These are phyloP conservation scores for Castanopsis chinensis DNA, from an alignment of 306 rosid genomes.

Conservation along the genomic window DNA sequence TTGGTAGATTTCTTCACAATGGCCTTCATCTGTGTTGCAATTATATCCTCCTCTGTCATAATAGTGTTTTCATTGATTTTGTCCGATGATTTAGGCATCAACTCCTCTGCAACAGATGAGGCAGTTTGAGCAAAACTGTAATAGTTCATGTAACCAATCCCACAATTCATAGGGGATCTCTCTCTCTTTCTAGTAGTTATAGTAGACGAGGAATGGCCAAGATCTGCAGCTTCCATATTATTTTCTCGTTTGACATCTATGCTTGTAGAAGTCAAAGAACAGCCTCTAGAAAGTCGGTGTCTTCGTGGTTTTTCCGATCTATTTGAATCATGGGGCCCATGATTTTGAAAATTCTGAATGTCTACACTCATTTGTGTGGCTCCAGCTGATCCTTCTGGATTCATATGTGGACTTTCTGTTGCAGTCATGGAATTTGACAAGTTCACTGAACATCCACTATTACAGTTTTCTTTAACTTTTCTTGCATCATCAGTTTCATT, in stretches of 20 bases:
- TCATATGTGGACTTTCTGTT: slow-evolving; percentile 47
- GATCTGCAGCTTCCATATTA: slow-evolving; percentile 36
- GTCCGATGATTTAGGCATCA: slow-evolving; percentile 50
- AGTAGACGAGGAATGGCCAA: slow-evolving; percentile 14
- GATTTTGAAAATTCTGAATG: slow-evolving; percentile 27
- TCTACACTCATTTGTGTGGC: slow-evolving; percentile 39
- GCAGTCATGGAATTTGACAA: slow-evolving; percentile 34
- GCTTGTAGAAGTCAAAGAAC: slow-evolving; percentile 42
- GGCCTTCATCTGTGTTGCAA: slow-evolving; percentile 66
- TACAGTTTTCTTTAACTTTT: slow-evolving; percentile 38
- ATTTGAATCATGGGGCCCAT: slow-evolving; percentile 31
- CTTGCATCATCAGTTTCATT: slow-evolving; percentile 34
- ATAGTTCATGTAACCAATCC: slow-evolving; percentile 55
- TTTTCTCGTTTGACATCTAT: slow-evolving; percentile 37
- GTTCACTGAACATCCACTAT: slow-evolving; percentile 28
- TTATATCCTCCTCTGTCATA: slow-evolving; percentile 69
- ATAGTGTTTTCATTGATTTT: slow-evolving; percentile 46
- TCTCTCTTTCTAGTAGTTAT: slow-evolving; percentile 30
- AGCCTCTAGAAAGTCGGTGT: slow-evolving; percentile 28
- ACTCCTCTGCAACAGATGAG: slow-evolving; percentile 65
- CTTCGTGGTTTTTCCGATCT: slow-evolving; percentile 35
- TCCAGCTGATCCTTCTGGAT: slow-evolving; percentile 60
- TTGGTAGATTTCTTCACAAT: slow-evolving; percentile 64
- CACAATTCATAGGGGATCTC: slow-evolving; percentile 29
- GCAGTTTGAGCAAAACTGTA: slow-evolving; percentile 77